Base-by-base conservation (phyloP, 2,329 filamentous ascomycete genomes). In the Colletotrichum tropicale region DNA sequence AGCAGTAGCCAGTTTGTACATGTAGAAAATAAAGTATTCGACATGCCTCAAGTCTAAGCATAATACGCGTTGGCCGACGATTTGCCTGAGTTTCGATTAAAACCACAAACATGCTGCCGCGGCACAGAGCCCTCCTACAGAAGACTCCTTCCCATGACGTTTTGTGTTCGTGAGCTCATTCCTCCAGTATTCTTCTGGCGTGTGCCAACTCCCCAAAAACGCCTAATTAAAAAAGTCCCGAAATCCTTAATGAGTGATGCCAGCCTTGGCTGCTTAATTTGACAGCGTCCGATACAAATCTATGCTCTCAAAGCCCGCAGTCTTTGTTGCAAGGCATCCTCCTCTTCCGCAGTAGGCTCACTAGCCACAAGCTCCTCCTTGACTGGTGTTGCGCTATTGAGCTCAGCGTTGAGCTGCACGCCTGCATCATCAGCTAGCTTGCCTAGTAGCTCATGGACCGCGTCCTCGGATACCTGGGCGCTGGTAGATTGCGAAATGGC, bases 351-450 rank as follows among this genome's bases (percentile, higher is more conserved):
- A 4, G 93, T 94, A 4, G 93, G 93, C 77, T 94, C 93, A 74
- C 88, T 89, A 21, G 89, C 87, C 1, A 90, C 87, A 9, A 93
- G 90, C 62, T 93, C 92, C 30, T 89, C 88, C 80, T 88, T 90
- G 78, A 88, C 88, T 26, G 90, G 88, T 55, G 88, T 89, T 4
- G 89, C 89, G 73, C 87, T 83, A 80, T 87, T 89, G 77, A 98
- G 92, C 85, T 97, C 94, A 82, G 94, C 91, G 79, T 92, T 92
- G 76, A 98, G 88, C 84, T 97, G 94, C 68, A 98, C 91, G 70
- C 96, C 96, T 12, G 94, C 95, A 84, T 98, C 95, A 83, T 98
- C 96, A 77, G 95, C 95, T 58, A 97, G 91, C 86, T 98, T 94
- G 78, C 92, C 93, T 85, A 98, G 94, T 77, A 98, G 86, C 79